Evolutionary conservation across 2,329 filamentous ascomycete genomes (phyloP), one percentile per base, ranked within the genome.

Genomic region (Trichoderma citrinoviride): DNA sequence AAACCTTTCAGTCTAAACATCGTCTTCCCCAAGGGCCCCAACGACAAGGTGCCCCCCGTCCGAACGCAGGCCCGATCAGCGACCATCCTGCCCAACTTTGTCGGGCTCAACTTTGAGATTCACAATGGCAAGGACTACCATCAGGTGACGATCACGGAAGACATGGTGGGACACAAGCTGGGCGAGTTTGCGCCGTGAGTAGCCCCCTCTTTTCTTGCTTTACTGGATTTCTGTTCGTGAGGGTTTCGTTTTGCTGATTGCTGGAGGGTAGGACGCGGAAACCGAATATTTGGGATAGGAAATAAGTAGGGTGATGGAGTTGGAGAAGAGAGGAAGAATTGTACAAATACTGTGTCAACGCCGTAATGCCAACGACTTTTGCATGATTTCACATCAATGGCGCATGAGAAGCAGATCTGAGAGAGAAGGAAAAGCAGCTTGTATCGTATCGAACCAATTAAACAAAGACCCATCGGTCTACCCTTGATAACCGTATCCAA

Each of bases 151-250:
- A 90, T 97, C 68, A 96, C 93, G 17, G 93, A 97, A 76, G 91
- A 97, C 73, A 97, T 97, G 93, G 93, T 97, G 56, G 93, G 93
- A 61, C 90, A 95, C 78, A 97, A 97, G 80, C 83, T 97, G 70
- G 93, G 93, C 72, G 93, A 97, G 79, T 97, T 97, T 77, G 88
- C 92, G 68, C 82, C 87, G 93, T 97, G 85, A 73, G 92, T 87
- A 37, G 5, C 12, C 33, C 14, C 2, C 21, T 29, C 3, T 43
- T 40, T 12, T 5, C 17, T 44, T 43, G 19, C 7, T 56, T 49
- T 29, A 40, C 52, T 61, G 43, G n/a, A 15, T 3, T 15, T 5
- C 44, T 3, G 17, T 33, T 37, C 19, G 6, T 41, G 23, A 14
- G 2, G 8, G 43, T 14, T 53, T 7, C 1, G 3, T 14, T 44